These are phyloP conservation scores for Rhodotorula taiwanensis DNA, from an alignment of 768 basidiomycete species.

Conservation along the genomic window DNA sequence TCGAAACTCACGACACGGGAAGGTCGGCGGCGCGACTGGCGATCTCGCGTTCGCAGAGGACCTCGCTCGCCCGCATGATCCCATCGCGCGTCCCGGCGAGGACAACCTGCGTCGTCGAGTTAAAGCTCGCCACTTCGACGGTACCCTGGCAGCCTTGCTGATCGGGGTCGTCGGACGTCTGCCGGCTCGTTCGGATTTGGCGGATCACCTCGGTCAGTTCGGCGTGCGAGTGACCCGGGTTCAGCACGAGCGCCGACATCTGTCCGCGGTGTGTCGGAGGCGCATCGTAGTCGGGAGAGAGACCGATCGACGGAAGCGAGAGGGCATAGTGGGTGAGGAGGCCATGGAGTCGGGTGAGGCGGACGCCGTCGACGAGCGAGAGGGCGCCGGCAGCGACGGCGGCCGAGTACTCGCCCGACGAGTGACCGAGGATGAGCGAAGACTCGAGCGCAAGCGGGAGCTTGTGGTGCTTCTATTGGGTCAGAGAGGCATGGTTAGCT, in stretches of 20 bases:
- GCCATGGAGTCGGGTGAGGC: slow-evolving; percentile 41
- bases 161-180: neutral
- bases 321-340: slow-evolving; percentile 38
- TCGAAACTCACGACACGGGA: slow-evolving; percentile 32
- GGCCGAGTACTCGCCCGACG: slow-evolving; percentile 40
- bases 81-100: slow-evolving; percentile 39
- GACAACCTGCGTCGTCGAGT: slow-evolving; percentile 39
- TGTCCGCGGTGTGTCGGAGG: slow-evolving; percentile 33
- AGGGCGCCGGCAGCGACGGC: slow-evolving; percentile 40
- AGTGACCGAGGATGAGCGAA: slow-evolving; percentile 38
- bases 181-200: slow-evolving; percentile 11
- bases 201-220: slow-evolving; percentile 34
- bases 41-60: slow-evolving; percentile 34
- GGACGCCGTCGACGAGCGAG: slow-evolving; percentile 37
- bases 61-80: slow-evolving; percentile 37
- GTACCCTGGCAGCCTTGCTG: slow-evolving; percentile 26
- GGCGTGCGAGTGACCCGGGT: slow-evolving; percentile 33
- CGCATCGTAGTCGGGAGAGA: slow-evolving; percentile 33
- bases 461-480: neutral
- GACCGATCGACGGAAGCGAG: slow-evolving; percentile 35
- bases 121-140: slow-evolving; percentile 42
- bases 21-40: slow-evolving; percentile 39
- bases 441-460: slow-evolving; percentile 17
- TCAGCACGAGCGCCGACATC: slow-evolving; percentile 41
- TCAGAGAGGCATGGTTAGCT: neutral